A percentile compares a stretch with the other conserved stretches of the same genome.
Evolutionary conservation across 2,329 filamentous ascomycete genomes (phyloP).

Genomic region (Purpureocillium lavendulum): DNA sequence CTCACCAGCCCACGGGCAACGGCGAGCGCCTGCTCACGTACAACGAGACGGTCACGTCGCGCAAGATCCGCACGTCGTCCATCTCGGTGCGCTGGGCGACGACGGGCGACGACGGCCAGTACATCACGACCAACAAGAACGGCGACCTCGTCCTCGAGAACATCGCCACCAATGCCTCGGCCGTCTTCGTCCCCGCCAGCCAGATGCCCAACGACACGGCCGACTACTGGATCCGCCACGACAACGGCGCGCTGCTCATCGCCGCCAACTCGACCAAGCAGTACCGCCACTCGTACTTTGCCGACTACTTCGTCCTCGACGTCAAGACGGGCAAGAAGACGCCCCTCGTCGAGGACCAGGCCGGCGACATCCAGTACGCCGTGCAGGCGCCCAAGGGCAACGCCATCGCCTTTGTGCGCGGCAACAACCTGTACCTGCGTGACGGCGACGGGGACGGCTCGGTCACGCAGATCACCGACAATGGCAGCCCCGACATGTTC

Average conservation of each 20-base stretch:
- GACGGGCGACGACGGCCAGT: constrained; percentile 52
- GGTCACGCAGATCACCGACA: constrained; percentile 46
- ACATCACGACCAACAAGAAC: constrained; percentile 41
- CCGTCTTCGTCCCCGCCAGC: constrained; percentile 49
- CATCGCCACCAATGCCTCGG: constrained; percentile 47
- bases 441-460: constrained; percentile 42
- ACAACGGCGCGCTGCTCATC: constrained; percentile 49
- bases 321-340: constrained; percentile 45
- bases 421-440: constrained; percentile 53
- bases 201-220: constrained; percentile 45
- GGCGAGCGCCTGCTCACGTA: constrained; percentile 49
- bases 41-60: constrained; percentile 46
- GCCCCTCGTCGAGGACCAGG: constrained; percentile 49
- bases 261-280: constrained; percentile 59
- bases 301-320: constrained; percentile 58
- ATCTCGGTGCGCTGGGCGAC: constrained; percentile 49
- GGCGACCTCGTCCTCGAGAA: constrained; percentile 53
- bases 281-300: constrained; percentile 60
- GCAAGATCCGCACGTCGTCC: constrained; percentile 35
- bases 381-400: constrained; percentile 49
- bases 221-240: constrained; percentile 54
- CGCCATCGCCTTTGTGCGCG: constrained; percentile 58
- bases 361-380: constrained; percentile 60
- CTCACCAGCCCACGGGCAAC: constrained; percentile 45
- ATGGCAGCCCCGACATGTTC: constrained; percentile 55